Percentiles rank a stretch among this genome's conserved stretches.
These are phyloP conservation scores for Melampsora americana DNA, from an alignment of 1,284 basidiomycete genomes.

Conservation along the genomic window DNA sequence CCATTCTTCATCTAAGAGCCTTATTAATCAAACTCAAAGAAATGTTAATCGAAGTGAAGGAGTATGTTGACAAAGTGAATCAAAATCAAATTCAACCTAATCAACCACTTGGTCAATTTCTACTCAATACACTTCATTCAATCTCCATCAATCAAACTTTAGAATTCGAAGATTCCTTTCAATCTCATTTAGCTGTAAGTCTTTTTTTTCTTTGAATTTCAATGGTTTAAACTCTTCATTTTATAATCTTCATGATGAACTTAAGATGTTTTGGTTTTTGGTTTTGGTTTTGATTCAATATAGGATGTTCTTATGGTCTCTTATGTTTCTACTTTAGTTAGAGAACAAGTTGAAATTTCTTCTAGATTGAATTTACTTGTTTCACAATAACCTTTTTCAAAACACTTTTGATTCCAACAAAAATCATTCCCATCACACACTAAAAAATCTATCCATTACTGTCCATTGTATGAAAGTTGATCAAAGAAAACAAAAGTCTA, in stretches of 20 bases:
- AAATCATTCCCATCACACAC: too few species aligned
- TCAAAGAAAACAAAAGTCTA: too few species aligned
- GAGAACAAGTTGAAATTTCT: constrained; percentile 89
- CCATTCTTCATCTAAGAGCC: constrained; percentile 60
- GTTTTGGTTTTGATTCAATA: not conserved
- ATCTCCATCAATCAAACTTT: constrained; percentile 48
- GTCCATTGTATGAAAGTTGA: too few species aligned
- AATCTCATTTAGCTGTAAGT: constrained; percentile 63
- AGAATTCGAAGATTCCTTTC: constrained; percentile 62
- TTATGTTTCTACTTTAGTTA: constrained; percentile 88
- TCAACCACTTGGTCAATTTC: constrained; percentile 80
- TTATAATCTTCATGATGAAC: not conserved
- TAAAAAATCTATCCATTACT: too few species aligned
- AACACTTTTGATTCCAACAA: too few species aligned
- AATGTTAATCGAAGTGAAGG: constrained; percentile 79
- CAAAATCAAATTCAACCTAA: constrained; percentile 76
- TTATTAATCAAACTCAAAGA: constrained; percentile 66
- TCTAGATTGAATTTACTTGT: constrained; percentile 76
- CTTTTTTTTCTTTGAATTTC: not conserved
- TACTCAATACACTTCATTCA: constrained; percentile 79
- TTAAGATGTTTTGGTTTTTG: not conserved
- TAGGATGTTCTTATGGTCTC: constrained; percentile 61
- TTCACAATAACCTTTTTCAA: constrained; percentile 51
- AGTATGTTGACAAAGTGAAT: constrained; percentile 80
- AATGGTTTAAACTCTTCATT: not conserved